phyloP scores from a whole-genome alignment of 2,329 filamentous ascomycete genomes.

The Penicillium sp. region DNA sequence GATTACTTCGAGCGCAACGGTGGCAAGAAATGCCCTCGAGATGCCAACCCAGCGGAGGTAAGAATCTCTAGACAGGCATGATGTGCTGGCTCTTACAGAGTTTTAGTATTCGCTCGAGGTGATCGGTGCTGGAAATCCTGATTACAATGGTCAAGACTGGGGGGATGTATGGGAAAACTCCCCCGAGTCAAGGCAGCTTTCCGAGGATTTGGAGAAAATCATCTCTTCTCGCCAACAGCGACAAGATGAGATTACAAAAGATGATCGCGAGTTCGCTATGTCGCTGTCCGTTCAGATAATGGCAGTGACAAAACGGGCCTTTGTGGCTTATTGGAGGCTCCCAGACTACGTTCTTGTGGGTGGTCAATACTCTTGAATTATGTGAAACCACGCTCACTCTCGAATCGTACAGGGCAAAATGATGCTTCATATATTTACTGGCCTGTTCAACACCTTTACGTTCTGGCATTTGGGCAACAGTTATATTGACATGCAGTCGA shows the following conservation, averaged over 20 bases:
- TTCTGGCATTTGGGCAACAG: constrained; percentile 65
- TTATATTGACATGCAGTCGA: constrained; percentile 66
- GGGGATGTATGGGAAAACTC: constrained; percentile 62
- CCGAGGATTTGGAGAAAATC: constrained; percentile 57
- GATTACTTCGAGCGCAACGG: constrained; percentile 69
- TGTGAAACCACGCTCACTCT: neutral
- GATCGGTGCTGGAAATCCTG: constrained; percentile 65
- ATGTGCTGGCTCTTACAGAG: neutral
- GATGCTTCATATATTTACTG: constrained; percentile 63
- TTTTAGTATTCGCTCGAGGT: constrained; percentile 77
- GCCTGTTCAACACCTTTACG: constrained; percentile 70
- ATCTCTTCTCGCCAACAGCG: constrained; percentile 49
- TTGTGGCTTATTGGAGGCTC: constrained; percentile 66
- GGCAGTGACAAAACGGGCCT: constrained; percentile 60
- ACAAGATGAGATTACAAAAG: constrained; percentile 45
- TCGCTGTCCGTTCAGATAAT: constrained; percentile 57
- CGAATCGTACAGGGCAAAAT: constrained; percentile 59
- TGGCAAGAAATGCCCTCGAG: constrained; percentile 58
- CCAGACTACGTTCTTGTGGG: constrained; percentile 59
- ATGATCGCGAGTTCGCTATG: constrained; percentile 65
- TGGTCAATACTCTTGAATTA: neutral
- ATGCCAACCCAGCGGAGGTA: constrained; percentile 70
- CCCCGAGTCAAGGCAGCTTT: constrained; percentile 49
- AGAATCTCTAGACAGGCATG: neutral
- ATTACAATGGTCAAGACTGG: constrained; percentile 65